phyloP scores from a whole-genome alignment of 108 stramenopile species.

The Chaetoceros tenuissimus region DNA sequence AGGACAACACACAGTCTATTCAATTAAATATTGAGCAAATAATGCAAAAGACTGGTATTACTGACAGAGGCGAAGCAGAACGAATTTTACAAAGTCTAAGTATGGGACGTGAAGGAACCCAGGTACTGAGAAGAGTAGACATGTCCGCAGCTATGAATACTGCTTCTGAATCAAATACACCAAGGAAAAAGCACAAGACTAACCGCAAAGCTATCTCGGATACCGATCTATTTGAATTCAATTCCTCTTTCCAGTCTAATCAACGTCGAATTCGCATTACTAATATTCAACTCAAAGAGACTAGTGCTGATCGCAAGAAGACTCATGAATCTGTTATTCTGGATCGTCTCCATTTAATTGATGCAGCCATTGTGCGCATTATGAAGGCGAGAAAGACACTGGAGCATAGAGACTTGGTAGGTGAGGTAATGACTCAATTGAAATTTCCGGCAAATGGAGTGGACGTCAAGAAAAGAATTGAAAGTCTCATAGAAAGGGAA shows the following conservation, averaged over 20 bases:
- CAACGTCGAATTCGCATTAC: constrained; percentile 87
- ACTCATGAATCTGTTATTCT: constrained; percentile 87
- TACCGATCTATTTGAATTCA: constrained; percentile 71
- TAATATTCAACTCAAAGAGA: constrained; percentile 92
- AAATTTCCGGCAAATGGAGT: constrained; percentile 80
- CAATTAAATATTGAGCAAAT: constrained; percentile 62
- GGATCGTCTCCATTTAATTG: constrained; percentile 92
- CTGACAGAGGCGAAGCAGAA: constrained; percentile 80
- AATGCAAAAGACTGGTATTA: constrained; percentile 70
- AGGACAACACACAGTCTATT: constrained; percentile 16
- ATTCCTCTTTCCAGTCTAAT: constrained; percentile 75
- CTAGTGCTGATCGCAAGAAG: constrained; percentile 84
- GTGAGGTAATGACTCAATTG: constrained; percentile 87
- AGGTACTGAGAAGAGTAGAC: constrained; percentile 66
- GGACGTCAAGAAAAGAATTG: constrained; percentile 95
- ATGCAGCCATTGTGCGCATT: constrained; percentile 94
- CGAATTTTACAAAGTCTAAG: constrained; percentile 80
- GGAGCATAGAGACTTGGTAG: constrained; percentile 78
- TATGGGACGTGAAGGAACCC: constrained; percentile 73
- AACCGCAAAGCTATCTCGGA: constrained; percentile 61
- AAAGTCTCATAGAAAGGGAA: constrained; percentile 95
- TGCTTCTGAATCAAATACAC: constrained; percentile 6
- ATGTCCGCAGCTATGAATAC: constrained; percentile 1
- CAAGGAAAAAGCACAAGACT: constrained; percentile 1
- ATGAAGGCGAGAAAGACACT: constrained; percentile 98